Base-by-base conservation (phyloP, 179 eudicot species). In the Patellifolia procumbens region DNA sequence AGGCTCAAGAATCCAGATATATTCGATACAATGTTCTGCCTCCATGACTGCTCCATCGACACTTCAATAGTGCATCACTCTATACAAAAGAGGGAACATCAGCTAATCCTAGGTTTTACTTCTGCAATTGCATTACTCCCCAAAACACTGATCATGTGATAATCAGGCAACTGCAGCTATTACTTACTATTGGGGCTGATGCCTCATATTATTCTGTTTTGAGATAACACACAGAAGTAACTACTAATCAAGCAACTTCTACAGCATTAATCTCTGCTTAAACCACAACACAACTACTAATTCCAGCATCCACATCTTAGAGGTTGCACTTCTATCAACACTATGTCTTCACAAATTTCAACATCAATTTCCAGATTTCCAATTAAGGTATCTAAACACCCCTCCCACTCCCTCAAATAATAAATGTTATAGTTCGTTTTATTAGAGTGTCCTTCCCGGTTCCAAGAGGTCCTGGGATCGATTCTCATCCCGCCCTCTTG, bases 251-350 rank as follows among this genome's bases (percentile, higher is more conserved):
- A 24, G 8, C 49, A 17, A 39, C 12, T 37, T 39, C 53, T 28
- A 42, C 37, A 49, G 22, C 64, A 22, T 59, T 60, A 35, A 49
- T 59, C 63, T 70, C 31, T 42, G 19, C 60, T 53, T 43, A n/a
- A 12, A 26, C 35, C 58, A 51, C 22, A 70, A 15, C 6, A 72
- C 68, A 80, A 35, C 19, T 72, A n/a, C 73, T 31, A 55, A 81
- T 34, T 76, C 45, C 69, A 13, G 66, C 53, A 65, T 29, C 49
- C 53, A 19, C 10, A 53, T 56, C 51, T 39, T 56, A 76, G 3
- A 7, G 1, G 22, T 24, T 66, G 35, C 43, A 37, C 53, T 42
- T 37, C 34, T 22, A 42, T 24, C 26, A 22, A 34, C 72, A 64
- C 72, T 53, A 16, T 19, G 13, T 22, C 19, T 51, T 35, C 13